Conservation (phyloP, 345 rosid species). For the Sonneratia caseolaris region DNA sequence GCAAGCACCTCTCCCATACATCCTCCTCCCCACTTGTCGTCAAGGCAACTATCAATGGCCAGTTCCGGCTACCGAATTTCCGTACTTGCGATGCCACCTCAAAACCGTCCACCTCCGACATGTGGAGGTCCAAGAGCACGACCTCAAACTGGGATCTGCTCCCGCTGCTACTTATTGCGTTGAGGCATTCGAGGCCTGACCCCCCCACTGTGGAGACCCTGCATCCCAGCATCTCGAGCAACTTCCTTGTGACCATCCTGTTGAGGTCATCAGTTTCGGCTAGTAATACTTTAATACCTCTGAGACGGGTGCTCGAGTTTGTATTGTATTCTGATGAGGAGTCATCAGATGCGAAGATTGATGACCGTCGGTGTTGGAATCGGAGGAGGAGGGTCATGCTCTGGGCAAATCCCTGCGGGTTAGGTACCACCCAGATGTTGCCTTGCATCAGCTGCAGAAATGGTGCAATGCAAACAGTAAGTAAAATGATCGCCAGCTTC, state of each 20-base stretch:
- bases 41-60: conserved; percentile 66
- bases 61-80: conserved; percentile 42
- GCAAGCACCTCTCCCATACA: conserved; percentile 51
- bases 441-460: conserved; percentile 77
- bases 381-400: conserved; percentile 68
- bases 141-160: conserved; percentile 28
- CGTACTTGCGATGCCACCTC: conserved; percentile 74
- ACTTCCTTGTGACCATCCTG: conserved; percentile 65
- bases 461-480: background rate
- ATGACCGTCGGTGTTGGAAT: conserved; percentile 45
- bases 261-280: conserved; percentile 67
- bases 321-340: conserved; percentile 36
- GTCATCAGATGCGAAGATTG: conserved; percentile 30
- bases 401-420: conserved; percentile 45
- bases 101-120: conserved; percentile 69
- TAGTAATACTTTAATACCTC: conserved; percentile 60
- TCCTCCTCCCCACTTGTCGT: conserved; percentile 50
- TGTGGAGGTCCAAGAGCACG: conserved; percentile 70
- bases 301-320: conserved; percentile 45
- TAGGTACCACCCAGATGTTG: conserved; percentile 60
- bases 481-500: background rate
- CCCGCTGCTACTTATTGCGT: conserved; percentile 36
- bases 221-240: conserved; percentile 85
- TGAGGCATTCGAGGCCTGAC: conserved; percentile 70
- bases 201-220: conserved; percentile 53